Evolutionary conservation across 2,329 filamentous ascomycete species (phyloP).

Genomic region (Diaporthe helianthi): DNA sequence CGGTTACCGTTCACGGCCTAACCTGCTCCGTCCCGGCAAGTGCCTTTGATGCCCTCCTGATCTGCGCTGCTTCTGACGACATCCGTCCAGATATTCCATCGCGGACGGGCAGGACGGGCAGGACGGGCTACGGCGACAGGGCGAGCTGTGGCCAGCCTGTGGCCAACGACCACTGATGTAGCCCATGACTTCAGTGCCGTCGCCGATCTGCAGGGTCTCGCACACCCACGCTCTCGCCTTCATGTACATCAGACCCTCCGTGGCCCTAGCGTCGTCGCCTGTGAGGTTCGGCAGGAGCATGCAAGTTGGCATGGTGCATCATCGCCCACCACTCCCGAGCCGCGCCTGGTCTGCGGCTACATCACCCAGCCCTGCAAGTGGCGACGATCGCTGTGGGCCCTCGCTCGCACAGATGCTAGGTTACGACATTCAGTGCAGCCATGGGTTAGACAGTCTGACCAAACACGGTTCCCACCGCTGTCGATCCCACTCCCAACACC

Average conservation of each 20-base stretch:
- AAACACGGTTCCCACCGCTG: conserved; percentile 33
- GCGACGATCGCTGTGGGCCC: conserved; percentile 32
- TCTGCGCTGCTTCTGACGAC: conserved; percentile 21
- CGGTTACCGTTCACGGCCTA: not conserved
- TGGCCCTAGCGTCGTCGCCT: conserved; percentile 28
- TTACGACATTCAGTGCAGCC: conserved; percentile 37
- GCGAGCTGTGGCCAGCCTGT: conserved; percentile 28
- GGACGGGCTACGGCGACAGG: too few relatives aligned
- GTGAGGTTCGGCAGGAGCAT: conserved; percentile 25
- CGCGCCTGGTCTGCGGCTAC: conserved; percentile 26
- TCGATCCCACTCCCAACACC: conserved; percentile 36
- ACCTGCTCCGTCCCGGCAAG: conserved; percentile 20
- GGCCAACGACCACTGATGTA: conserved; percentile 33
- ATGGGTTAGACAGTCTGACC: conserved; percentile 34
- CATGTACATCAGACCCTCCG: conserved; percentile 33
- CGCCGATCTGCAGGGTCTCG: conserved; percentile 40
- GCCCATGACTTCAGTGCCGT: conserved; percentile 35
- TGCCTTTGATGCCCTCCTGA: not conserved
- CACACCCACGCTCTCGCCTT: conserved; percentile 2
- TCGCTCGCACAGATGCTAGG: conserved; percentile 26
- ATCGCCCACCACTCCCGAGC: conserved; percentile 28
- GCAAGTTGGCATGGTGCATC: conserved; percentile 26
- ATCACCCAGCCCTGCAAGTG: conserved; percentile 35
- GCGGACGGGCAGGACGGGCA: too few relatives aligned
- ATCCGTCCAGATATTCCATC: conserved; percentile 15